phyloP scores from a whole-genome alignment of 192 early-diverging fungal genomes.

The Entomortierella chlamydospora region DNA sequence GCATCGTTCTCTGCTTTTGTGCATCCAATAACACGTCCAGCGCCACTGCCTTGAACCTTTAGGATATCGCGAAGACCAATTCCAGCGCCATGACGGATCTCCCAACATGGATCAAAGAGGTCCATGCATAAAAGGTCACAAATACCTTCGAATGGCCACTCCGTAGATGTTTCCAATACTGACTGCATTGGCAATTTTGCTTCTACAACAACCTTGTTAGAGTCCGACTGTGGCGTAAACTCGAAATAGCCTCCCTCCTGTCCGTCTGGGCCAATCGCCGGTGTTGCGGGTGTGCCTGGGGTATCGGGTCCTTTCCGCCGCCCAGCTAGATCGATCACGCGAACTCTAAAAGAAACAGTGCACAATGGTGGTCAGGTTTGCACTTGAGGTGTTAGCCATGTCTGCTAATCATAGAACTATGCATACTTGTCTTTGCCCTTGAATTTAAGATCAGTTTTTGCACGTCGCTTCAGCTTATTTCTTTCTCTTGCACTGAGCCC shows the following conservation, averaged over 20 bases:
- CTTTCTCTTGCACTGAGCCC: conserved; percentile 91
- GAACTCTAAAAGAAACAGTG: conserved; percentile 40
- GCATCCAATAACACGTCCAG: conserved; percentile 75
- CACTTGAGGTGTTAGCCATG: neutral
- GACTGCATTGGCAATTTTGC: conserved; percentile 64
- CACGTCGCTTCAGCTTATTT: conserved; percentile 89
- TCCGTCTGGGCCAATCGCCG: conserved; percentile 22
- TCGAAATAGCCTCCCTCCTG: conserved; percentile 63
- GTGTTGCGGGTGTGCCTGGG: conserved; percentile 30
- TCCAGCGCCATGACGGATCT: conserved; percentile 94
- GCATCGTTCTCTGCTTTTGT: conserved; percentile 65
- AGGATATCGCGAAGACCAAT: conserved; percentile 92
- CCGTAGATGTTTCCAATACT: conserved; percentile 48
- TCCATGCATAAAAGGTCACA: conserved; percentile 69
- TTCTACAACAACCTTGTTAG: conserved; percentile 76
- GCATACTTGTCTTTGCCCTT: conserved; percentile 78
- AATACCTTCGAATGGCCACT: conserved; percentile 69
- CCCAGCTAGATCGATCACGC: conserved; percentile 57
- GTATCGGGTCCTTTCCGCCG: conserved; percentile 44
- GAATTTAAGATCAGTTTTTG: conserved; percentile 81
- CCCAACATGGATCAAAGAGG: conserved; percentile 84
- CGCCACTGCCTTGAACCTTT: conserved; percentile 86
- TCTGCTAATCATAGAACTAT: too few relatives aligned
- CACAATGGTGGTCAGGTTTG: neutral
- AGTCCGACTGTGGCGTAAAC: conserved; percentile 69